Conservation (phyloP, 2,329 filamentous ascomycete species). For the Diplodia corticola region DNA sequence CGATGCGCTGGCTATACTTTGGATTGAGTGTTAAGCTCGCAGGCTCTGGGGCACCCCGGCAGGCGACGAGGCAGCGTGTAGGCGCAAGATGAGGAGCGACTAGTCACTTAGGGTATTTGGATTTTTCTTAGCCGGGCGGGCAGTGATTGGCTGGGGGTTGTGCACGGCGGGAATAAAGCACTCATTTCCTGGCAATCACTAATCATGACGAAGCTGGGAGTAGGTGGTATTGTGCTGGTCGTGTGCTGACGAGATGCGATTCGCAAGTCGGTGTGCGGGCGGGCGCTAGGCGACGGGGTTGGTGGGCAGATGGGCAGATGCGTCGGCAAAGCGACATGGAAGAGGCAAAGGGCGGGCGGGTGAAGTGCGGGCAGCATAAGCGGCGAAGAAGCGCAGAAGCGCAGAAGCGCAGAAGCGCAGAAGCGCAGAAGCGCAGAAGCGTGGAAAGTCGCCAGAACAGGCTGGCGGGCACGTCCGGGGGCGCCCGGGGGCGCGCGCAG, state of each 20-base stretch:
- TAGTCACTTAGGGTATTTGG: neutral
- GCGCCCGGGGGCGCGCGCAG: neutral
- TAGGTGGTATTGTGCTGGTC: neutral
- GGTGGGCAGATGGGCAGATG: neutral
- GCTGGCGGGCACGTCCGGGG: neutral
- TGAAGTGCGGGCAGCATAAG: constrained; percentile 1
- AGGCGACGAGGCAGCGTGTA: too few relatives aligned
- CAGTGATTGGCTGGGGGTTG: neutral
- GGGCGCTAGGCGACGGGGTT: neutral
- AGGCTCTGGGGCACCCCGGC: neutral
- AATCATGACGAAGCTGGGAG: neutral
- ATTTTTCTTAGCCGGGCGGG: neutral
- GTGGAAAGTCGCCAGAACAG: neutral
- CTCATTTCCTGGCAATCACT: neutral
- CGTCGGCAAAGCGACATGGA: neutral
- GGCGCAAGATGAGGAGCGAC: neutral
- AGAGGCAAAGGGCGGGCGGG: neutral
- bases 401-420: too few relatives aligned
- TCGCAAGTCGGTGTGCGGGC: neutral
- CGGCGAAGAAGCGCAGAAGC: neutral
- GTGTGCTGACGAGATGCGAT: constrained; percentile 2
- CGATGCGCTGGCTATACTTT: neutral
- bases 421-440: neutral
- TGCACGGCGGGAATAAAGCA: neutral
- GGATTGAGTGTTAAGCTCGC: neutral